Conservation (phyloP, 176 grass and related monocot genomes). For the Phoenix dactylifera region DNA sequence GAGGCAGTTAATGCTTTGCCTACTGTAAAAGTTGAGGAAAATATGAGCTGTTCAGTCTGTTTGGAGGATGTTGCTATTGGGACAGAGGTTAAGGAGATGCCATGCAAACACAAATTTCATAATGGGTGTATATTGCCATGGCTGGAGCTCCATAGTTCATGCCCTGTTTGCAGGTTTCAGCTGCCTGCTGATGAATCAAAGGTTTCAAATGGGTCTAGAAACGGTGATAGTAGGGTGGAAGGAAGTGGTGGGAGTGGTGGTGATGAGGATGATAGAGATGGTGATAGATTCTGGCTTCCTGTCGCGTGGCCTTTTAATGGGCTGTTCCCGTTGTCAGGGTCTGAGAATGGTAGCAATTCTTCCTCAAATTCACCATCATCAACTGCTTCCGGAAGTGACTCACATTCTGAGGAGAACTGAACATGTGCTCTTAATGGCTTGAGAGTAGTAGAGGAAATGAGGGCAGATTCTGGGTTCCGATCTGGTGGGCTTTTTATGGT, state of each 20-base stretch:
- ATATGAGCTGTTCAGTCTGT: conserved; percentile 74
- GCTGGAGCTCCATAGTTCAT: conserved; percentile 94
- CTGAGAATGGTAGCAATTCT: conserved; percentile 25
- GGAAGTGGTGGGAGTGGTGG: conserved; percentile 19
- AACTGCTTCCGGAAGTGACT: conserved; percentile 24
- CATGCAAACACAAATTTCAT: conserved; percentile 93
- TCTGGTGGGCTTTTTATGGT: too few species aligned
- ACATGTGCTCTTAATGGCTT: conserved; percentile 15
- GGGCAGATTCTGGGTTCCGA: too few species aligned
- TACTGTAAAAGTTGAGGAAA: conserved; percentile 53
- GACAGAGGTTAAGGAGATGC: conserved; percentile 74
- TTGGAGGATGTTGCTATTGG: conserved; percentile 85
- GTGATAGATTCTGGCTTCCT: conserved; percentile 45
- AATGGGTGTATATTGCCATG: conserved; percentile 74
- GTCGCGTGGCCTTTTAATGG: conserved; percentile 67
- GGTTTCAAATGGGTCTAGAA: conserved; percentile 47
- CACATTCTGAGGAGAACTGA: conserved; percentile 21
- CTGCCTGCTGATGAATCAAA: conserved; percentile 62
- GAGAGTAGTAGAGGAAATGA: too few species aligned
- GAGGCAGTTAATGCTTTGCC: conserved; percentile 66
- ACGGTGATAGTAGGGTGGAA: conserved; percentile 26
- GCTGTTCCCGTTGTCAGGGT: conserved; percentile 39
- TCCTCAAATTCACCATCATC: conserved; percentile 25
- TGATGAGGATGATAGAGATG: conserved; percentile 30
- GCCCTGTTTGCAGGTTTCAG: conserved; percentile 83